Evolutionary conservation across 225 moss, liverwort and hornwort species (phyloP).

Genomic region (Sphagnum tenellum): DNA sequence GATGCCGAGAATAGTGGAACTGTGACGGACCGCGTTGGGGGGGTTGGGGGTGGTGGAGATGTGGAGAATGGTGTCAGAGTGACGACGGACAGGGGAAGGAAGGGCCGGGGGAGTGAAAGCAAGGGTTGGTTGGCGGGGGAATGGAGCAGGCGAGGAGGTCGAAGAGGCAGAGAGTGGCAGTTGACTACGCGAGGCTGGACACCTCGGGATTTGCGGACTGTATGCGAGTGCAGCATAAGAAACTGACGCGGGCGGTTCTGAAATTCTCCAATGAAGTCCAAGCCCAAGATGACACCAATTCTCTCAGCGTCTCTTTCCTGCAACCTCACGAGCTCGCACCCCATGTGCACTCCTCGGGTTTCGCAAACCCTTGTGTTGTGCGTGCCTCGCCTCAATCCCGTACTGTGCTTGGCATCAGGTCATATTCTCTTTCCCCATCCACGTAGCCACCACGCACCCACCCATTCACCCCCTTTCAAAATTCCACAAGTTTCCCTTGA

Average conservation of each 20-base stretch:
- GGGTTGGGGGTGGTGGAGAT: too few relatives aligned
- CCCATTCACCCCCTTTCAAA: too few relatives aligned
- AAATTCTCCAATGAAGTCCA: constrained; percentile 45
- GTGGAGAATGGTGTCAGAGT: too few relatives aligned
- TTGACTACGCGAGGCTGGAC: constrained; percentile 60
- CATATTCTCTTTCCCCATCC: background rate
- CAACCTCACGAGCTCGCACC: constrained; percentile 35
- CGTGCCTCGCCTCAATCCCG: constrained; percentile 33
- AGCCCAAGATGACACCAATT: constrained; percentile 17
- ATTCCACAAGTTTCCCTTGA: background rate
- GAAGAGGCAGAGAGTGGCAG: constrained; percentile 51
- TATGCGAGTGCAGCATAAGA: constrained; percentile 57
- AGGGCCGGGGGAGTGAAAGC: too few relatives aligned
- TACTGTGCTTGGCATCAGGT: constrained; percentile 65
- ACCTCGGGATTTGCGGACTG: constrained; percentile 57
- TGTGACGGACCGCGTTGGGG: too few relatives aligned
- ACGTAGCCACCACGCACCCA: too few relatives aligned
- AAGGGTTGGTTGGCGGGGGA: background rate
- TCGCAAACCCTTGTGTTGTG: constrained; percentile 63
- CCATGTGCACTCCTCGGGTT: constrained; percentile 50
- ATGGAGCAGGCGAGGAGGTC: constrained; percentile 62
- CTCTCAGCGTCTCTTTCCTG: constrained; percentile 24
- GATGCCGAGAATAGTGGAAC: too few relatives aligned
- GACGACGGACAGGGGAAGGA: too few relatives aligned
- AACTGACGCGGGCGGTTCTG: constrained; percentile 52